phyloP scores from a whole-genome alignment of 805 yeast genomes.

The Monosporozyma aquatica region DNA sequence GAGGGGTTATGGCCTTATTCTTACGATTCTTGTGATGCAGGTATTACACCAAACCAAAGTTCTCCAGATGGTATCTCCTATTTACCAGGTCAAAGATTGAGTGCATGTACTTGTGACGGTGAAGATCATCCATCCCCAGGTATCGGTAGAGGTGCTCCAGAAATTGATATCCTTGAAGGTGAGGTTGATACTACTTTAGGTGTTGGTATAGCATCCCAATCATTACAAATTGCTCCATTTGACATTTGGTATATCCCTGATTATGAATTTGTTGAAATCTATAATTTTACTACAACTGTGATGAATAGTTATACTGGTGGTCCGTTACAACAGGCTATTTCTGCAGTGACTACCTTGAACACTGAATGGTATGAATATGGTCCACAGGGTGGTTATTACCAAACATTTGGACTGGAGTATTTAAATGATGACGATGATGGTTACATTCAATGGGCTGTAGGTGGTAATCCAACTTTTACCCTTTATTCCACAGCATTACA shows the following conservation, averaged over 20 bases:
- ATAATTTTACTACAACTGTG: slow-evolving; percentile 57
- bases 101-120: slow-evolving; percentile 69
- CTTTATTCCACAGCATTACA: slow-evolving; percentile 65
- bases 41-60: slow-evolving; percentile 90
- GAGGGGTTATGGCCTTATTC: slow-evolving; percentile 96
- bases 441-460: slow-evolving; percentile 80
- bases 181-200: slow-evolving; percentile 50
- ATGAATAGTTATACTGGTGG: slow-evolving; percentile 91
- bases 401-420: slow-evolving; percentile 71
- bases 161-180: slow-evolving; percentile 86
- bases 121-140: slow-evolving; percentile 87
- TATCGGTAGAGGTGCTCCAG: slow-evolving; percentile 89
- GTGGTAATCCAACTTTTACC: slow-evolving; percentile 68
- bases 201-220: slow-evolving; percentile 79
- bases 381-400: slow-evolving; percentile 44
- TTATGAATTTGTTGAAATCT: slow-evolving; percentile 65
- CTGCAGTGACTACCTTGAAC: slow-evolving; percentile 73
- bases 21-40: slow-evolving; percentile 82
- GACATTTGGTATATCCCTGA: slow-evolving; percentile 94
- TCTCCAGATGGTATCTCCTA: slow-evolving; percentile 82
- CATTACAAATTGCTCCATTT: slow-evolving; percentile 85
- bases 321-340: slow-evolving; percentile 86
- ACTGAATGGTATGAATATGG: slow-evolving; percentile 74
- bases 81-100: slow-evolving; percentile 75
- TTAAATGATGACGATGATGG: slow-evolving; percentile 61